Conservation (phyloP, 2,329 filamentous ascomycete genomes). For the Penicillium oxalicum region DNA sequence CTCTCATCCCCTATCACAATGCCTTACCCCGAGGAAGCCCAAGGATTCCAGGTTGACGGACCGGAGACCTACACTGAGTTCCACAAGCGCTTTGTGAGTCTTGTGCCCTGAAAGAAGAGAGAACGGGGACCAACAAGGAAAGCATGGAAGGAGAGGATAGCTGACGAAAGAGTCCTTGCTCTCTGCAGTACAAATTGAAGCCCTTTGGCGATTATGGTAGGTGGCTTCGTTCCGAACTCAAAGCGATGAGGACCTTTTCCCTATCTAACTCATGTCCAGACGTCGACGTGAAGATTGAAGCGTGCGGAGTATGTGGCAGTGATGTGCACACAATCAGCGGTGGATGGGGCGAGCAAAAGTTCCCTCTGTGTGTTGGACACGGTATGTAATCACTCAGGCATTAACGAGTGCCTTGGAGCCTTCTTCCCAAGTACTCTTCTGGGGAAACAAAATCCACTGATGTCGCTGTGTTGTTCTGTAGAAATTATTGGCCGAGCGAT, state of each 20-base stretch:
- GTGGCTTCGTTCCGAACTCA: background rate
- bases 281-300: constrained; percentile 80
- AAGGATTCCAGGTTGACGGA: constrained; percentile 51
- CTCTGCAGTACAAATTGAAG: constrained; percentile 67
- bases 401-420: no score
- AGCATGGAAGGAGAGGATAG: background rate
- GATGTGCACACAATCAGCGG: constrained; percentile 63
- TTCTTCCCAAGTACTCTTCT: background rate
- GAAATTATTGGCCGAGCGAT: constrained; percentile 67
- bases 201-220: constrained; percentile 68
- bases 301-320: constrained; percentile 69
- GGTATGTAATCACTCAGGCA: constrained; percentile 24
- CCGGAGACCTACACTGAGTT: constrained; percentile 61
- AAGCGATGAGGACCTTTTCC: no score
- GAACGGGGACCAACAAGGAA: background rate
- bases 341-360: constrained; percentile 47
- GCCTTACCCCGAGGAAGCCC: constrained; percentile 43
- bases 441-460: no score
- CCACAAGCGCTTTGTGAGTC: constrained; percentile 49
- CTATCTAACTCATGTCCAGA: constrained; percentile 42
- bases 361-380: constrained; percentile 50
- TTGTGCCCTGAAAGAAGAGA: background rate
- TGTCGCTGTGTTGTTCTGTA: constrained; percentile 8
- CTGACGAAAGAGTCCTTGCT: background rate
- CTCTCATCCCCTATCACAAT: constrained; percentile 21